Percentiles rank a stretch among this genome's conserved stretches.
Evolutionary conservation across 257 asterid species (phyloP).

Genomic region (Fraxinus americana): DNA sequence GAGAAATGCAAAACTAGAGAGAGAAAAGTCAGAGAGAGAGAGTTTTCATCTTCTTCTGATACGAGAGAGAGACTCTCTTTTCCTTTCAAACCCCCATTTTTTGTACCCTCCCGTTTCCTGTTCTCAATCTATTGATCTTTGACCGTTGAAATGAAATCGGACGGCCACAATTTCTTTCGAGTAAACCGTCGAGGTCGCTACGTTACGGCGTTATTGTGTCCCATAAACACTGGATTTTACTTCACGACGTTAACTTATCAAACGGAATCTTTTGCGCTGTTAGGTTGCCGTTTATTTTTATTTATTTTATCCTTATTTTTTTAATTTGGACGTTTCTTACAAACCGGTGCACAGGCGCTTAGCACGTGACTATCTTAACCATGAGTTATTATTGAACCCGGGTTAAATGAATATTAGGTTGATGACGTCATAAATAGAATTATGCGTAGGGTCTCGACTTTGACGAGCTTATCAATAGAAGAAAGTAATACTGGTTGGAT

Average conservation of each 20-base stretch:
- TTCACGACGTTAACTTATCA: conserved; percentile 35
- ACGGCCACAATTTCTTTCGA: conserved; percentile 35
- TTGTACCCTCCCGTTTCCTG: conserved; percentile 48
- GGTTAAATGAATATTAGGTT: conserved; percentile 20
- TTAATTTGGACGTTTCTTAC: conserved; percentile 38
- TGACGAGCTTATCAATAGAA: neutral
- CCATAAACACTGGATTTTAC: conserved; percentile 17
- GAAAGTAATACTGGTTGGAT: neutral
- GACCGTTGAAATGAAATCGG: conserved; percentile 34
- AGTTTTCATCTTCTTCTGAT: conserved; percentile 41
- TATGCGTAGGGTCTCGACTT: neutral
- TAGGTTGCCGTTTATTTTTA: conserved; percentile 19
- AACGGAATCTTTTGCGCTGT: conserved; percentile 49
- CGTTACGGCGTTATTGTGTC: conserved; percentile 37
- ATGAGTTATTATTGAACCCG: conserved; percentile 18
- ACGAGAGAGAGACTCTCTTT: conserved; percentile 41
- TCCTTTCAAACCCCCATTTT: conserved; percentile 49
- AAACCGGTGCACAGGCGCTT: conserved; percentile 28
- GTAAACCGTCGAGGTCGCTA: conserved; percentile 25
- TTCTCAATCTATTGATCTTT: conserved; percentile 25
- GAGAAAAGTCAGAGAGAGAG: conserved; percentile 30
- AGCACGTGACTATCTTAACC: conserved; percentile 34
- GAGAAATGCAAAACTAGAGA: conserved; percentile 21
- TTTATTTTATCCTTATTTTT: conserved; percentile 20
- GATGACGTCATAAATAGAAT: neutral